Conservation (phyloP, 768 basidiomycete genomes). For the Hygrocybe coccinea region DNA sequence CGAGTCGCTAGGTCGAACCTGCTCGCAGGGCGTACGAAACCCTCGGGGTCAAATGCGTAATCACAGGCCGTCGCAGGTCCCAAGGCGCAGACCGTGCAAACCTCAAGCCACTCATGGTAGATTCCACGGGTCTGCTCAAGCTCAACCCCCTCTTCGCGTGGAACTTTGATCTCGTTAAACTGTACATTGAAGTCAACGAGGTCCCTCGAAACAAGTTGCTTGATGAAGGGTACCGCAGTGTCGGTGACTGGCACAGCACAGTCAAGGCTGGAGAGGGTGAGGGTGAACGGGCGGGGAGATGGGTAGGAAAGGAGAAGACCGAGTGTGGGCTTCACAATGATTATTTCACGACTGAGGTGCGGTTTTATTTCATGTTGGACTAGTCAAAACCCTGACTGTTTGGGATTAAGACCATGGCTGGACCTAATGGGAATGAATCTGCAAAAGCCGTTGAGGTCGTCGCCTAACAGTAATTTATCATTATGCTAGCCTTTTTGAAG, state of each 20-base stretch:
- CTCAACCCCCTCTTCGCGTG: conserved; percentile 91
- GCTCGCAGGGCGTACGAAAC: conserved; percentile 81
- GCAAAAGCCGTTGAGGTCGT: too few relatives aligned
- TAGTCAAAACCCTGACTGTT: neutral
- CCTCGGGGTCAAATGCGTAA: conserved; percentile 76
- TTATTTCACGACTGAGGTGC: conserved; percentile 69
- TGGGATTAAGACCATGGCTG: neutral
- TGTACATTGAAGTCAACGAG: conserved; percentile 72
- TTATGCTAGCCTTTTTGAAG: too few relatives aligned
- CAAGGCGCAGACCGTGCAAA: conserved; percentile 88
- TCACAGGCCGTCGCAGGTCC: conserved; percentile 91
- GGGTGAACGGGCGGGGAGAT: conserved; percentile 87
- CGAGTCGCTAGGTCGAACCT: conserved; percentile 72
- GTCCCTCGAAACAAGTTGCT: conserved; percentile 88
- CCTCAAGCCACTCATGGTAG: conserved; percentile 84
- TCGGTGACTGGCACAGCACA: conserved; percentile 99
- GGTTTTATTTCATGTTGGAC: too few relatives aligned
- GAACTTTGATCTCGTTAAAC: conserved; percentile 79
- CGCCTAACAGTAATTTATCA: too few relatives aligned
- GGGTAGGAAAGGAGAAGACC: conserved; percentile 87
- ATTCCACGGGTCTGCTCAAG: conserved; percentile 85
- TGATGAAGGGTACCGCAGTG: conserved; percentile 86
- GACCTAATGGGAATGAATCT: too few relatives aligned
- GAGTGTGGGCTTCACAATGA: conserved; percentile 96
- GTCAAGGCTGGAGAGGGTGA: conserved; percentile 59